Conservation (phyloP, 257 asterid species). For the Nicotiana attenuata region DNA sequence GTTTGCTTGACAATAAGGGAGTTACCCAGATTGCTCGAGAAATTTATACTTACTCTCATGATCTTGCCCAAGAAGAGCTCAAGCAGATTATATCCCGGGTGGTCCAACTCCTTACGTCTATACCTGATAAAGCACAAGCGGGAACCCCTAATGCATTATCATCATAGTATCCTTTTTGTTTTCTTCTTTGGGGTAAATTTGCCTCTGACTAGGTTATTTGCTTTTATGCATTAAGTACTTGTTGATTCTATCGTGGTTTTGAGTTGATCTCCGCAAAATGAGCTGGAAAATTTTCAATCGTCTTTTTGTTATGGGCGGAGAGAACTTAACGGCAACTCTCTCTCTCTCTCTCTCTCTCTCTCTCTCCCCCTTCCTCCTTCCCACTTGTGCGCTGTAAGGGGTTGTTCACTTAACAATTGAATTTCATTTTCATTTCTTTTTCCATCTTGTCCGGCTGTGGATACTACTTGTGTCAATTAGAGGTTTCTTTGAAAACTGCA, state of each 20-base stretch:
- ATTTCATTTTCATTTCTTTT: neutral
- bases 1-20: conserved; percentile 74
- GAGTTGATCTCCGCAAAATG: neutral
- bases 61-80: conserved; percentile 41
- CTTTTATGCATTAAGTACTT: conserved; percentile 7
- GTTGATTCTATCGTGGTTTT: neutral
- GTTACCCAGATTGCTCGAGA: conserved; percentile 48
- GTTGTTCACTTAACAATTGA: neutral
- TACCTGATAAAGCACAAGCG: conserved; percentile 90
- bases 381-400: neutral
- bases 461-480: neutral
- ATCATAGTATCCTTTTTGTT: conserved; percentile 66
- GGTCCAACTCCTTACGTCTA: conserved; percentile 74
- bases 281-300: neutral
- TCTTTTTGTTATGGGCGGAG: neutral
- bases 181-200: conserved; percentile 12
- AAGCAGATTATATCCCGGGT: conserved; percentile 46
- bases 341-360: neutral
- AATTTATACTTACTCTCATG: conserved; percentile 33
- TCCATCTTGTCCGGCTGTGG: neutral
- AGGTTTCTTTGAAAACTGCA: neutral
- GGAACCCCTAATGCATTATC: conserved; percentile 64
- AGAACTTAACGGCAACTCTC: neutral
- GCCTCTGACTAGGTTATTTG: neutral
- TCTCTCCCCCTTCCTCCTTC: neutral